Conservation (phyloP, 768 basidiomycete species). For the Postia placenta region DNA sequence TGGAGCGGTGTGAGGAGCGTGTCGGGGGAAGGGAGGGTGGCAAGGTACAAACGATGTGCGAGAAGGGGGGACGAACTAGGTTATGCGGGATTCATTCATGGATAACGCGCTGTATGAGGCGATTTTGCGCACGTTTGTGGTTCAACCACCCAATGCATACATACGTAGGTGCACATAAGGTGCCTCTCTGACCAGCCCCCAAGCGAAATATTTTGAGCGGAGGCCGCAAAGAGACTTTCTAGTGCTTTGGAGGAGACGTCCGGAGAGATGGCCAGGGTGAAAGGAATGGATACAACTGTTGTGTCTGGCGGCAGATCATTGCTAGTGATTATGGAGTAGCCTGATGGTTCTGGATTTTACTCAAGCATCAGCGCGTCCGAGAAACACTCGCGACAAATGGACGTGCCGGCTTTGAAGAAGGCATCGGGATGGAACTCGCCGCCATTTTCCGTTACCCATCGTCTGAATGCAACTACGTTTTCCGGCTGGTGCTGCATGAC, state of each 20-base stretch:
- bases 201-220: slow-evolving; percentile 13
- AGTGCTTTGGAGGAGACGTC: slow-evolving; percentile 40
- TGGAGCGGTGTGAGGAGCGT: slow-evolving; percentile 68
- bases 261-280: slow-evolving; percentile 58
- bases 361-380: too few relatives aligned
- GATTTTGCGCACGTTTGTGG: neutral
- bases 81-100: too few relatives aligned
- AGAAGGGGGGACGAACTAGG: slow-evolving; percentile 5
- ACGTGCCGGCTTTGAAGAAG: slow-evolving; percentile 41
- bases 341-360: slow-evolving; percentile 31
- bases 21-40: slow-evolving; percentile 51
- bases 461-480: slow-evolving; percentile 29
- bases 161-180: slow-evolving; percentile 61
- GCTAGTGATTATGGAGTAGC: slow-evolving; percentile 45
- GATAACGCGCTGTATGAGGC: too few relatives aligned
- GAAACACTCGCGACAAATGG: too few relatives aligned
- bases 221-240: slow-evolving; percentile 28
- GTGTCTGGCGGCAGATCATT: slow-evolving; percentile 43
- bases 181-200: slow-evolving; percentile 57
- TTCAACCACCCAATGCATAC: slow-evolving; percentile 51
- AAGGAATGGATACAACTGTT: slow-evolving; percentile 61
- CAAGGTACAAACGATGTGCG: slow-evolving; percentile 58
- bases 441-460: slow-evolving; percentile 45
- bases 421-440: slow-evolving; percentile 46
- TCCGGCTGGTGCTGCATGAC: neutral